Evolutionary conservation across 495 filamentous ascomycete genomes (phyloP).

Genomic region (Margaritispora aquatica): DNA sequence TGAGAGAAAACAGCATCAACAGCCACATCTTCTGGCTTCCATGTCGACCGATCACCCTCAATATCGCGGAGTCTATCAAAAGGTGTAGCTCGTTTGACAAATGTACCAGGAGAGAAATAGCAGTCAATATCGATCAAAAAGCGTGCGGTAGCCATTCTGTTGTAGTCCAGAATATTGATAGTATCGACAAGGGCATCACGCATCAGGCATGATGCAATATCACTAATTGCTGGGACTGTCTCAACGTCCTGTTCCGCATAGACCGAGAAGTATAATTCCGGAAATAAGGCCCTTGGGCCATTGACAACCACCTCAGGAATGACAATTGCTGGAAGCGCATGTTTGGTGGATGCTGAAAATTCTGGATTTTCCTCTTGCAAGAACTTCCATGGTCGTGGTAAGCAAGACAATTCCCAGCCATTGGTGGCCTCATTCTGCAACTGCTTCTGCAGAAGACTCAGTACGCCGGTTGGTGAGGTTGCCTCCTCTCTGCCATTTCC

Average conservation of each 20-base stretch:
- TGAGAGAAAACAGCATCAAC: constrained; percentile 97
- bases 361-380: constrained; percentile 43
- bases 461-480: constrained; percentile 57
- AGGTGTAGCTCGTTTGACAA: constrained; percentile 85
- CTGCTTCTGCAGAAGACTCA: constrained; percentile 78
- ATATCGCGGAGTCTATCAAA: constrained; percentile 84
- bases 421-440: constrained; percentile 63
- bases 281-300: constrained; percentile 72
- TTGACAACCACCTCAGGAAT: constrained; percentile 69
- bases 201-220: constrained; percentile 73
- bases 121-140: constrained; percentile 92
- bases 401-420: constrained; percentile 69
- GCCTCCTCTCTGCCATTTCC: constrained; percentile 45
- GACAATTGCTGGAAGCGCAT: constrained; percentile 64
- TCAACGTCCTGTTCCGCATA: constrained; percentile 85
- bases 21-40: constrained; percentile 97
- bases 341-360: constrained; percentile 55
- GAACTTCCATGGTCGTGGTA: constrained; percentile 79
- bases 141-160: constrained; percentile 78
- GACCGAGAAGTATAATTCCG: constrained; percentile 90
- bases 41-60: constrained; percentile 62
- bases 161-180: constrained; percentile 90
- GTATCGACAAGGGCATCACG: constrained; percentile 87
- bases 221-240: constrained; percentile 73
- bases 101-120: constrained; percentile 82